phyloP scores from a whole-genome alignment of 371 early-diverging fungal species.

The Syncephalastrum monosporum region DNA sequence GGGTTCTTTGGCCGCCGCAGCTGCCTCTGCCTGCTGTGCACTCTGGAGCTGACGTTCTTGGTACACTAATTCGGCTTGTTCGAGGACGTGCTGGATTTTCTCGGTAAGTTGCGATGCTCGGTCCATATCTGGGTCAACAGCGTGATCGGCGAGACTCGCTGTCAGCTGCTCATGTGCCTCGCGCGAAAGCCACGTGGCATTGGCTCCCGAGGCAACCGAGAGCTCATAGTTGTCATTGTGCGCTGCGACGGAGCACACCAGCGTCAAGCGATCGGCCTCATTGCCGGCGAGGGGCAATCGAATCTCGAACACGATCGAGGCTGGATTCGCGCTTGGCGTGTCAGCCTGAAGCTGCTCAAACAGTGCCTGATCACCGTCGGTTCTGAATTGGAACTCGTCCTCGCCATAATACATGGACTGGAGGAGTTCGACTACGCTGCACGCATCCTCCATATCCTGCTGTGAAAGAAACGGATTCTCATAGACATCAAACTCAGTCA shows the following conservation, averaged over 20 bases:
- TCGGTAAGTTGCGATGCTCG: conserved; percentile 29
- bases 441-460: conserved; percentile 6
- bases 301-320: conserved; percentile 7
- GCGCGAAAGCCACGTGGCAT: conserved; percentile 28
- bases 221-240: conserved; percentile 48
- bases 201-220: conserved; percentile 20
- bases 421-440: conserved; percentile 9
- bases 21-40: conserved; percentile 4
- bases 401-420: conserved; percentile 19
- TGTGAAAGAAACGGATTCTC: no score
- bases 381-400: conserved; percentile 13
- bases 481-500: no score
- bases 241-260: conserved; percentile 12
- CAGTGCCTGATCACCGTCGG: background rate
- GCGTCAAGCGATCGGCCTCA: background rate
- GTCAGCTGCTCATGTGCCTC: conserved; percentile 25
- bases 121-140: conserved; percentile 13
- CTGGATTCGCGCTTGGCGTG: background rate
- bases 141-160: conserved; percentile 7
- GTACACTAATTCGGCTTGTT: conserved; percentile 18
- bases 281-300: conserved; percentile 1
- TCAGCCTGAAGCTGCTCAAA: conserved; percentile 5
- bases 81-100: conserved; percentile 24
- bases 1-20: conserved; percentile 9
- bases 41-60: background rate